Evolutionary conservation across 345 rosid genomes (phyloP).

Genomic region (Hibiscus tridactylites): DNA sequence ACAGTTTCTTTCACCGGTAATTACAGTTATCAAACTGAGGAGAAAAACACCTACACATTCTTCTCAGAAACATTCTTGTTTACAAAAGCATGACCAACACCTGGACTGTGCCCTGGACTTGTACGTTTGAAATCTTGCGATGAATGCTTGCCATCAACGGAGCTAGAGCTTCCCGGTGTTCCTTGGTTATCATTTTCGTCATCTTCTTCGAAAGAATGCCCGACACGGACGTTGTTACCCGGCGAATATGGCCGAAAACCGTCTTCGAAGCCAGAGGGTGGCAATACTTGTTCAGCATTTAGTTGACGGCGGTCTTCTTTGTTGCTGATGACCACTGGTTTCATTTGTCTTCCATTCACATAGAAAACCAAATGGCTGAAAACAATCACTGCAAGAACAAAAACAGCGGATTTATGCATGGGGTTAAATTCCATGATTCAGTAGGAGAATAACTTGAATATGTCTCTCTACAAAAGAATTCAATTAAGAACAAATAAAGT

Average conservation of each 20-base stretch:
- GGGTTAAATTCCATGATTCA: background rate
- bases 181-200: background rate
- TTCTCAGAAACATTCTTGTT: background rate
- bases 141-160: constrained; percentile 2
- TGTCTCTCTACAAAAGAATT: too few species aligned
- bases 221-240: constrained; percentile 31
- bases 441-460: background rate
- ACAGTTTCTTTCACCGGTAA: background rate
- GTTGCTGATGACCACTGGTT: background rate
- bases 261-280: background rate
- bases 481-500: background rate
- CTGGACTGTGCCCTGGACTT: constrained; percentile 39
- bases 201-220: constrained; percentile 15
- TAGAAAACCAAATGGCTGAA: constrained; percentile 16
- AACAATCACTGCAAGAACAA: constrained; percentile 17
- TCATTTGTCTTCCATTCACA: constrained; percentile 27
- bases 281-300: background rate
- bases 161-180: background rate
- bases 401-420: constrained; percentile 4
- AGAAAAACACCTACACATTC: background rate
- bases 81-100: background rate
- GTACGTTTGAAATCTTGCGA: constrained; percentile 28
- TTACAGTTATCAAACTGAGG: background rate
- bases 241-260: constrained; percentile 26
- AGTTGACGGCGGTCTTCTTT: background rate